Conservation (phyloP, 441 rosid genomes). For the Jatropha multifida region DNA sequence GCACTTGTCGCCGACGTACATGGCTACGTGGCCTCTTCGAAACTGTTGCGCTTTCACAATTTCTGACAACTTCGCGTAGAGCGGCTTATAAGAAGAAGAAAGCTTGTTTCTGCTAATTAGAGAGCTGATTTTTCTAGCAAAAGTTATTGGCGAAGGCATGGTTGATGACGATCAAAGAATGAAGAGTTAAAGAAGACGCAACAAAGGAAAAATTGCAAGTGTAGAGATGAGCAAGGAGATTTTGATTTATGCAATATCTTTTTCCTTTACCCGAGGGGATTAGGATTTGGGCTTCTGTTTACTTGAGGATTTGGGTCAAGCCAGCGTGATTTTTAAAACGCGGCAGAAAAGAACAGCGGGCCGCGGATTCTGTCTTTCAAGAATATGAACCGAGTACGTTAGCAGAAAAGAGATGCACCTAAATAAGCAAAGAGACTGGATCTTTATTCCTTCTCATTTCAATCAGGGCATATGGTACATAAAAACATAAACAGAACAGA, state of each 20-base stretch:
- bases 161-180: background rate
- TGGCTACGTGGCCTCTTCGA: background rate
- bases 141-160: background rate
- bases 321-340: too few species aligned
- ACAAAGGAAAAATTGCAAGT: too few species aligned
- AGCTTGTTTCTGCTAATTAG: background rate
- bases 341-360: too few species aligned
- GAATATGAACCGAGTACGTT: too few species aligned
- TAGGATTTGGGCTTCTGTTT: too few species aligned
- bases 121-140: background rate
- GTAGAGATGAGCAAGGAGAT: too few species aligned
- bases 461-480: constrained; percentile 18
- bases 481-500: background rate
- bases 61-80: too few species aligned
- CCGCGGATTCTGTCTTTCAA: too few species aligned
- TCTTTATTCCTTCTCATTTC: constrained; percentile 15
- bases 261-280: too few species aligned
- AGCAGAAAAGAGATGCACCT: background rate
- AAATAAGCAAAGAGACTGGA: constrained; percentile 5
- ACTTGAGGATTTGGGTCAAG: too few species aligned
- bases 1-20: background rate
- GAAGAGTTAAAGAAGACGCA: too few species aligned
- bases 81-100: background rate
- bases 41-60: background rate
- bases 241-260: too few species aligned